Percentiles rank a stretch among this genome's conserved stretches.
phyloP scores from a whole-genome alignment of 78 protist species.

The Monocercomonoides exilis region DNA sequence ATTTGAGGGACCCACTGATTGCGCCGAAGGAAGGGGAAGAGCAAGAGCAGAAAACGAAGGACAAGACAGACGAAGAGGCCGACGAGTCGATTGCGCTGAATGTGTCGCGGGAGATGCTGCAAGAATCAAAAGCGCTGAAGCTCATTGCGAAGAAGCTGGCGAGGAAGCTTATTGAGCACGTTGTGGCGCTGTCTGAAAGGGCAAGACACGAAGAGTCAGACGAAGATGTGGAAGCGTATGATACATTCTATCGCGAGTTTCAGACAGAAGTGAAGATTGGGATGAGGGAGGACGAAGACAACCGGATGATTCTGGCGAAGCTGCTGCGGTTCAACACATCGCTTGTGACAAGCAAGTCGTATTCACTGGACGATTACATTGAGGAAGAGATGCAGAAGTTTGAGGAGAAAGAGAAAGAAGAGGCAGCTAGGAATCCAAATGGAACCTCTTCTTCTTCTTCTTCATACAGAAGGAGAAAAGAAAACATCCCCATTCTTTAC shows the following conservation, averaged over 20 bases:
- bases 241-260: slow-evolving; percentile 69
- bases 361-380: slow-evolving; percentile 61
- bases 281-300: slow-evolving; percentile 79
- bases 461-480: too few species aligned
- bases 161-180: slow-evolving; percentile 72
- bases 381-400: slow-evolving; percentile 93
- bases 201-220: slow-evolving; percentile 28
- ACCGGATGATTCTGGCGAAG: slow-evolving; percentile 71
- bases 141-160: slow-evolving; percentile 78
- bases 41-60: neutral
- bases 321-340: slow-evolving; percentile 71
- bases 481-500: too few species aligned
- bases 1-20: too few species aligned
- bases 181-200: slow-evolving; percentile 54
- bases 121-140: slow-evolving; percentile 28
- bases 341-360: neutral
- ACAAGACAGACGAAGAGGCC: slow-evolving; percentile 30
- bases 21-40: slow-evolving; percentile 97
- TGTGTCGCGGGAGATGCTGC: slow-evolving; percentile 94
- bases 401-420: slow-evolving; percentile 94
- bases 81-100: slow-evolving; percentile 80
- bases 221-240: slow-evolving; percentile 42
- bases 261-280: slow-evolving; percentile 88
- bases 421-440: slow-evolving; percentile 93
- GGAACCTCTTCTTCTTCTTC: too few species aligned